phyloP scores from a whole-genome alignment of 768 basidiomycete genomes.

The Infundibulicybe gibba region DNA sequence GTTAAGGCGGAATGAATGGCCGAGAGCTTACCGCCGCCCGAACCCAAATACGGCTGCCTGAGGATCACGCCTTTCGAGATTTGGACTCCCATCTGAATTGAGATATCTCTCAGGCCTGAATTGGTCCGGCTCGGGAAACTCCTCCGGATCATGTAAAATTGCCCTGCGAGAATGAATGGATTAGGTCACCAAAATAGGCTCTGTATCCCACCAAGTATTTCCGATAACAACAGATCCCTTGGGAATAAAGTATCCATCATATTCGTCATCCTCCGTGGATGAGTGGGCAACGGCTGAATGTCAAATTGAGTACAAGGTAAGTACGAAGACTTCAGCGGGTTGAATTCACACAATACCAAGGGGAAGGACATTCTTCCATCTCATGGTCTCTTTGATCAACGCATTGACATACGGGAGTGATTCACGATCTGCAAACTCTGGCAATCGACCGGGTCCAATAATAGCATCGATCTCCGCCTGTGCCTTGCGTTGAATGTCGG shows the following conservation, averaged over 20 bases:
- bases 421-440: slow-evolving; percentile 29
- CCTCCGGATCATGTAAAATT: neutral
- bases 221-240: slow-evolving; percentile 9
- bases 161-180: too few species aligned
- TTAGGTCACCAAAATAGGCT: neutral
- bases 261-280: slow-evolving; percentile 7
- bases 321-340: neutral
- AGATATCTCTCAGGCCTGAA: slow-evolving; percentile 8
- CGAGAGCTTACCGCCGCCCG: slow-evolving; percentile 5
- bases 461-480: slow-evolving; percentile 35
- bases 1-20: neutral
- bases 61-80: slow-evolving; percentile 2
- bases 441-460: slow-evolving; percentile 31
- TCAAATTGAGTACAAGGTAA: neutral
- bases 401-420: slow-evolving; percentile 32
- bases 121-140: slow-evolving; percentile 7
- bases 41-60: slow-evolving; percentile 7
- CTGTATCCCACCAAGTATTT: slow-evolving; percentile 6
- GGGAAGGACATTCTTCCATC: neutral
- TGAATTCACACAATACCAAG: neutral
- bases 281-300: slow-evolving; percentile 4
- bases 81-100: neutral
- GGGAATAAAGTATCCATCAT: slow-evolving; percentile 10
- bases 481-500: slow-evolving; percentile 30
- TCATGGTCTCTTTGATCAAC: slow-evolving; percentile 28